phyloP scores from a whole-genome alignment of 2,329 filamentous ascomycete genomes.

The Kalmusia sp. region DNA sequence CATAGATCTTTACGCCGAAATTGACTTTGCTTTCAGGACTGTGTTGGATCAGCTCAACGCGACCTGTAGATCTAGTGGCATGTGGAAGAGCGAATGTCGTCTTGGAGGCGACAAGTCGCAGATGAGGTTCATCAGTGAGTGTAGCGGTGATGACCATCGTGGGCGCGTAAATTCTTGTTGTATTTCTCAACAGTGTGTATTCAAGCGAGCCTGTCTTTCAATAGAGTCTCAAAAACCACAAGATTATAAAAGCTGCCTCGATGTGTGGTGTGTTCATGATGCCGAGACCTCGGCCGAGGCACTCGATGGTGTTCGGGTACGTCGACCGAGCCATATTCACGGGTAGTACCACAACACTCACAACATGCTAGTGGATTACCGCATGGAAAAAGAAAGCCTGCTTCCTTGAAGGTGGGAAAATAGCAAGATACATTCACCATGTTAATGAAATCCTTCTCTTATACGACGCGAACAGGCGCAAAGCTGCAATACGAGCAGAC shows the following conservation, averaged over 20 bases:
- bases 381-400: too few relatives aligned
- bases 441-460: not conserved
- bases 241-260: too few relatives aligned
- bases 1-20: slow-evolving; percentile 18
- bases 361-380: too few relatives aligned
- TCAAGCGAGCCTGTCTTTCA: not conserved
- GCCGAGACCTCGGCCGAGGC: too few relatives aligned
- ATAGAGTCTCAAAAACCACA: not conserved
- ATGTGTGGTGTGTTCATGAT: too few relatives aligned
- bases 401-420: too few relatives aligned
- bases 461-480: not conserved
- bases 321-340: too few relatives aligned
- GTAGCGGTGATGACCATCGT: slow-evolving; percentile 11
- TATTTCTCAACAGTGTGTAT: not conserved
- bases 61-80: slow-evolving; percentile 10
- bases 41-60: slow-evolving; percentile 12
- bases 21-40: slow-evolving; percentile 9
- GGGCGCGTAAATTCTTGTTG: not conserved
- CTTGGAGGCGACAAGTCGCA: slow-evolving; percentile 3
- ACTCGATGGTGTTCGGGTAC: too few relatives aligned
- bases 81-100: slow-evolving; percentile 8
- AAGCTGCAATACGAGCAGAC: slow-evolving; percentile 4
- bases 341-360: too few relatives aligned
- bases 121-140: slow-evolving; percentile 7
- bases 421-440: not conserved